Percentiles rank a stretch among this genome's conserved stretches.
Evolutionary conservation across 345 rosid genomes (phyloP).

Genomic region (Xanthoceras sorbifolium): DNA sequence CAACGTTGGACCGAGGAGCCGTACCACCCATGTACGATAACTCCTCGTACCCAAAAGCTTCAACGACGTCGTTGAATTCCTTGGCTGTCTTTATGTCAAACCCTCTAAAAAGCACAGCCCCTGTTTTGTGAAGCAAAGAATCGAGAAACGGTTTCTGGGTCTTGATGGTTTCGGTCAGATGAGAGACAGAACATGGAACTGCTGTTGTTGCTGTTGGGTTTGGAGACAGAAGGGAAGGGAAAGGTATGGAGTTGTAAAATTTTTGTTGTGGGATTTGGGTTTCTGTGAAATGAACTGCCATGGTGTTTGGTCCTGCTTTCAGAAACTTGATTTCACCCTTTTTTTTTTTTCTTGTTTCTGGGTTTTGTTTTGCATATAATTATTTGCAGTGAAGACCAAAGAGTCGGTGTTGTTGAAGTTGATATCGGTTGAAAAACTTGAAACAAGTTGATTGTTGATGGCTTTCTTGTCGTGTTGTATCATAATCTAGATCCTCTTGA

Average conservation of each 20-base stretch:
- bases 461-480: neutral
- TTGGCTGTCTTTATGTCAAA: constrained; percentile 59
- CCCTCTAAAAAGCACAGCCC: constrained; percentile 73
- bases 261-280: constrained; percentile 53
- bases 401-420: too few species aligned
- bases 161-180: constrained; percentile 39
- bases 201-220: constrained; percentile 12
- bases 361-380: neutral
- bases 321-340: neutral
- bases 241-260: constrained; percentile 41
- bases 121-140: constrained; percentile 59
- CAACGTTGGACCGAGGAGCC: constrained; percentile 75
- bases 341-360: too few species aligned
- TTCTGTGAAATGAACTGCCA: constrained; percentile 46
- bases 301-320: constrained; percentile 12
- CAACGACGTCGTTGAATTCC: constrained; percentile 85
- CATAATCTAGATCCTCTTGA: too few species aligned
- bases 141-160: constrained; percentile 54
- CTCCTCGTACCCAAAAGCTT: constrained; percentile 87
- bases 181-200: constrained; percentile 30
- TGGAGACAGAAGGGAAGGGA: constrained; percentile 61
- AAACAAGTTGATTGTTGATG: neutral
- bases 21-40: constrained; percentile 89
- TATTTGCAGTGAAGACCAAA: too few species aligned
- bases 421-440: too few species aligned